A percentile compares a stretch with the other conserved stretches of the same genome.
Evolutionary conservation across 1,284 basidiomycete genomes (phyloP).

Genomic region (Leccinum ponderosum): DNA sequence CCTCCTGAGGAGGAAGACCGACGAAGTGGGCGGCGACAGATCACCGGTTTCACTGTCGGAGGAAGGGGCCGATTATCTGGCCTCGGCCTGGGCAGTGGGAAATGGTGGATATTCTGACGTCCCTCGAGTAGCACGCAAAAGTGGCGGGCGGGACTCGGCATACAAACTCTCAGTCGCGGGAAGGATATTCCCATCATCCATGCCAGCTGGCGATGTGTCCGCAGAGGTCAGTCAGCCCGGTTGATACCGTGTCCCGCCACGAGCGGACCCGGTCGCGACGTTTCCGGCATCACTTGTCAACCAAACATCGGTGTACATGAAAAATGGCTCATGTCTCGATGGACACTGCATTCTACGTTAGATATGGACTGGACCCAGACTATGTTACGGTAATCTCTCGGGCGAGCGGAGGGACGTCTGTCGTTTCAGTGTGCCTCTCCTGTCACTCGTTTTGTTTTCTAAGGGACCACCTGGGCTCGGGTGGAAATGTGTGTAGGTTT

Average conservation of each 20-base stretch:
- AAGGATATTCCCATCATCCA: neutral
- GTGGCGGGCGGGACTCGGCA: conserved; percentile 9
- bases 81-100: conserved; percentile 27
- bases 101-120: conserved; percentile 29
- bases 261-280: conserved; percentile 2
- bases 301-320: conserved; percentile 4
- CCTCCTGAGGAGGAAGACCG: conserved; percentile 46
- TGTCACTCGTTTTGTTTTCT: conserved; percentile 16
- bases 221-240: conserved; percentile 25
- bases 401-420: conserved; percentile 6
- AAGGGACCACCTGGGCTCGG: conserved; percentile 8
- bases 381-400: conserved; percentile 15
- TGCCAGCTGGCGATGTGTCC: conserved; percentile 7
- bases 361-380: conserved; percentile 23
- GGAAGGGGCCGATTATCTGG: conserved; percentile 22
- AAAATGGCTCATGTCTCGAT: conserved; percentile 5
- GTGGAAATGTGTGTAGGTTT: conserved; percentile 15
- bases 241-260: conserved; percentile 3
- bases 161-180: conserved; percentile 2
- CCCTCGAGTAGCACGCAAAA: neutral
- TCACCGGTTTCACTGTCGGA: conserved; percentile 17
- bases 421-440: conserved; percentile 7
- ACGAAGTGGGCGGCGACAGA: conserved; percentile 12
- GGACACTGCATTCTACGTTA: conserved; percentile 16
- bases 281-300: conserved; percentile 8